Percentiles rank a stretch among this genome's conserved stretches.
Conservation (phyloP, 1,139 yeast genomes). For the Spathaspora sp. region DNA sequence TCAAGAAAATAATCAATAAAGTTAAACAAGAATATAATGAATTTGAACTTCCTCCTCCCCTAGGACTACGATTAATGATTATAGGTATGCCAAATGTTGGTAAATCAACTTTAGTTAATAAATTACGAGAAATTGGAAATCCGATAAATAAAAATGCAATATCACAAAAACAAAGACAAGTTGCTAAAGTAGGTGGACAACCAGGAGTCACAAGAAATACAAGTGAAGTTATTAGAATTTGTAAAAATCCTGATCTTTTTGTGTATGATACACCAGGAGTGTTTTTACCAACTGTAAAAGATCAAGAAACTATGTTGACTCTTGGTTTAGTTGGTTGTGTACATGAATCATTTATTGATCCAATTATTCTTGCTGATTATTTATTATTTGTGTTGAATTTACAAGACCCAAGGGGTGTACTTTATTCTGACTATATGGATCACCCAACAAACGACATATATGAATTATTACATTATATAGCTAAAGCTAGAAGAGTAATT, state of each 20-base stretch:
- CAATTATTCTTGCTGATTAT: constrained; percentile 85
- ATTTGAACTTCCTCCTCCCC: constrained; percentile 70
- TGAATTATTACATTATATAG: constrained; percentile 57
- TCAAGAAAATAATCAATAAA: constrained; percentile 47
- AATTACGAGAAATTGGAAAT: constrained; percentile 59
- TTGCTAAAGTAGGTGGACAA: constrained; percentile 80
- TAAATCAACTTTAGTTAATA: constrained; percentile 84
- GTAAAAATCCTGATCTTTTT: constrained; percentile 62
- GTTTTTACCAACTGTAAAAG: constrained; percentile 71
- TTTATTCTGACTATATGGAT: constrained; percentile 47
- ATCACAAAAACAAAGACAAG: constrained; percentile 53
- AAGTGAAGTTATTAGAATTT: constrained; percentile 70
- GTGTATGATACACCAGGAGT: constrained; percentile 94
- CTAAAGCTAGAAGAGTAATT: constrained; percentile 39
- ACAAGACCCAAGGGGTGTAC: constrained; percentile 49
- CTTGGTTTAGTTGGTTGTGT: constrained; percentile 78
- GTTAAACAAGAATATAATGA: constrained; percentile 43
- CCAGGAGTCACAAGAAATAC: constrained; percentile 90
- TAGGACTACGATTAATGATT: constrained; percentile 74
- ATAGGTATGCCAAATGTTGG: constrained; percentile 99
- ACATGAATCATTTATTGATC: constrained; percentile 70
- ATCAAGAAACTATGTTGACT: constrained; percentile 70
- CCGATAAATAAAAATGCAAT: constrained; percentile 15
- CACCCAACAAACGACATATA: constrained; percentile 77
- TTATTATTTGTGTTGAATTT: constrained; percentile 71